Conservation (phyloP, 805 yeast species). For the Monosporozyma aerobia region DNA sequence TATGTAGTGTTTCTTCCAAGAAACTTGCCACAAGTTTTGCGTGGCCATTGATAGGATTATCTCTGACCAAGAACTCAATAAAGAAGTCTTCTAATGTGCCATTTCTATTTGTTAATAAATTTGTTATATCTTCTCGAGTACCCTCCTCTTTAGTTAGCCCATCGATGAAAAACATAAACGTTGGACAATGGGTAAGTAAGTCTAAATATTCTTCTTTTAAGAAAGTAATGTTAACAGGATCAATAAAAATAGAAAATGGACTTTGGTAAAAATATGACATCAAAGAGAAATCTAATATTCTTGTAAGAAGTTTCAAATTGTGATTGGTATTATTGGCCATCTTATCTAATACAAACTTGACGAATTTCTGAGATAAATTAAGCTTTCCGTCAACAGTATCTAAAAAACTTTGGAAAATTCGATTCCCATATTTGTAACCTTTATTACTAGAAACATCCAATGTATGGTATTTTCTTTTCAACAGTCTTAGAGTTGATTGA, state of each 20-base stretch:
- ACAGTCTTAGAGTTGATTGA: conserved; percentile 24
- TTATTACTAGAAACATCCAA: conserved; percentile 28
- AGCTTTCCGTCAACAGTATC: conserved; percentile 30
- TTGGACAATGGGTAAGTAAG: conserved; percentile 24
- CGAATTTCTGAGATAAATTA: conserved; percentile 25
- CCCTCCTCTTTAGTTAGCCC: conserved; percentile 22
- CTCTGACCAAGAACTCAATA: conserved; percentile 27
- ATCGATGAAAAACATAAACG: conserved; percentile 29
- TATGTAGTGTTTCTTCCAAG: conserved; percentile 18
- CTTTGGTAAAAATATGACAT: conserved; percentile 30
- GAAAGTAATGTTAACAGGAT: conserved; percentile 25
- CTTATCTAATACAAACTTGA: conserved; percentile 23
- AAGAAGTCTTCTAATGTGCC: conserved; percentile 24
- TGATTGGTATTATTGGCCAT: conserved; percentile 29
- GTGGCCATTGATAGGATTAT: conserved; percentile 29
- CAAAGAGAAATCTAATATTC: conserved; percentile 27
- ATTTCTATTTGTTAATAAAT: conserved; percentile 19
- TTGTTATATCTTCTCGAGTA: conserved; percentile 19
- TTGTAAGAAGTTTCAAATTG: conserved; percentile 24
- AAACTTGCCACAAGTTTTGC: conserved; percentile 20
- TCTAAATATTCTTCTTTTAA: conserved; percentile 22
- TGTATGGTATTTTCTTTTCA: conserved; percentile 20
- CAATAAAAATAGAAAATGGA: conserved; percentile 30
- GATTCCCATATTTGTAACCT: conserved; percentile 27
- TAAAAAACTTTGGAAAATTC: conserved; percentile 27